Evolutionary conservation across 139 green algal genomes (phyloP).

Genomic region (Ettlia oleoabundans): DNA sequence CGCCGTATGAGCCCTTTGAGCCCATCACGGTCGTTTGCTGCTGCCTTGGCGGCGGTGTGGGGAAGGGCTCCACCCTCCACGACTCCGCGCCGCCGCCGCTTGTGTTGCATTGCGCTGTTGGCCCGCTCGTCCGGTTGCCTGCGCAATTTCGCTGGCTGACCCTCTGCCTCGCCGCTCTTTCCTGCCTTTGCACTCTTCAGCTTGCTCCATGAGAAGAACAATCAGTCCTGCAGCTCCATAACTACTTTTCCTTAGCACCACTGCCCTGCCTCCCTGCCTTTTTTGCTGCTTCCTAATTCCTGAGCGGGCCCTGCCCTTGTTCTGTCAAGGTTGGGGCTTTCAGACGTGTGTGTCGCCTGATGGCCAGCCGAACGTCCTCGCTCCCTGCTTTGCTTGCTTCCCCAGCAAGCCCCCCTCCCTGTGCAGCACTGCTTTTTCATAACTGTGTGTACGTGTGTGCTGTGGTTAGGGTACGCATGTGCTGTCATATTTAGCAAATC

Average conservation of each 20-base stretch:
- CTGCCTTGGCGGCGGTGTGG: not conserved
- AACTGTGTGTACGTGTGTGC: no score
- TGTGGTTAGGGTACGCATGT: no score
- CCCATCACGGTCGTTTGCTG: not conserved
- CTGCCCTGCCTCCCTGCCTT: not conserved
- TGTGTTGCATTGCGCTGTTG: not conserved
- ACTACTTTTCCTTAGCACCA: not conserved
- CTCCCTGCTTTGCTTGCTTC: no score
- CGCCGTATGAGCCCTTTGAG: not conserved
- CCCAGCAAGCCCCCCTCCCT: no score
- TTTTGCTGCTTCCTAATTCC: not conserved
- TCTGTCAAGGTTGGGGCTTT: no score
- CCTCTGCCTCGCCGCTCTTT: not conserved
- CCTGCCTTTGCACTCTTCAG: not conserved
- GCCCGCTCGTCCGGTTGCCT: no score
- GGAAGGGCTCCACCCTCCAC: no score
- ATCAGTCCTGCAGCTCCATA: not conserved
- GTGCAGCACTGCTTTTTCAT: no score
- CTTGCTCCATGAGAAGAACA: slow-evolving; percentile 16
- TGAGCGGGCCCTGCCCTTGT: not conserved
- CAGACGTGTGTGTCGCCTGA: no score
- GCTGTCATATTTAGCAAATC: no score
- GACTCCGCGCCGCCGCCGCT: not conserved
- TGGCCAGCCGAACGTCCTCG: no score
- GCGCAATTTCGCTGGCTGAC: not conserved